Percentiles rank a stretch among this genome's conserved stretches.
phyloP scores from a whole-genome alignment of 148 eudicot species.

The Chenopodium formosanum region DNA sequence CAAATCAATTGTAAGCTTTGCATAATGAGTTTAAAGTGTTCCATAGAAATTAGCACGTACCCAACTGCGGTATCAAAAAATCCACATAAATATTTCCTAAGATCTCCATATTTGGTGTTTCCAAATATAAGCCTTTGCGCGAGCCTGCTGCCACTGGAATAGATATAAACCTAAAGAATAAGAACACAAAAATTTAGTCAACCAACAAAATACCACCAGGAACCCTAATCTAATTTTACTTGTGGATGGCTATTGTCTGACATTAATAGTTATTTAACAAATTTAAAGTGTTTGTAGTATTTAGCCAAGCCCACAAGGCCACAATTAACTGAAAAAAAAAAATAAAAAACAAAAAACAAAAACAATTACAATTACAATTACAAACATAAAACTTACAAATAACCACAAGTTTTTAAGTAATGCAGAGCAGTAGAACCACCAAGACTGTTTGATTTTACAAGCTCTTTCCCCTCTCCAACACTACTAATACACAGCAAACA shows the following conservation, averaged over 20 bases:
- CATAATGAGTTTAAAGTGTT: neutral
- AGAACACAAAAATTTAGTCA: conserved; percentile 1
- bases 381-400: neutral
- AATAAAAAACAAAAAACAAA: too few relatives aligned
- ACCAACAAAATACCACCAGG: neutral
- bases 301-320: neutral
- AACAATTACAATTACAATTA: too few relatives aligned
- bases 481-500: neutral
- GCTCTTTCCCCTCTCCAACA: neutral
- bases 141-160: conserved; percentile 95
- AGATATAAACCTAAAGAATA: conserved; percentile 72
- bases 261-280: neutral
- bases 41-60: conserved; percentile 34
- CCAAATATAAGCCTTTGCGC: conserved; percentile 93
- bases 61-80: conserved; percentile 87
- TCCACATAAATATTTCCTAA: conserved; percentile 75
- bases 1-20: neutral
- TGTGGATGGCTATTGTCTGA: neutral
- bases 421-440: neutral
- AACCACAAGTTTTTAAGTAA: neutral
- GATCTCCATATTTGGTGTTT: conserved; percentile 73
- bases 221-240: neutral
- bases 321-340: neutral
- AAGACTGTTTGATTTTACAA: neutral
- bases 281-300: neutral